Evolutionary conservation across 768 basidiomycete species (phyloP).

Genomic region (Trametes punicea): DNA sequence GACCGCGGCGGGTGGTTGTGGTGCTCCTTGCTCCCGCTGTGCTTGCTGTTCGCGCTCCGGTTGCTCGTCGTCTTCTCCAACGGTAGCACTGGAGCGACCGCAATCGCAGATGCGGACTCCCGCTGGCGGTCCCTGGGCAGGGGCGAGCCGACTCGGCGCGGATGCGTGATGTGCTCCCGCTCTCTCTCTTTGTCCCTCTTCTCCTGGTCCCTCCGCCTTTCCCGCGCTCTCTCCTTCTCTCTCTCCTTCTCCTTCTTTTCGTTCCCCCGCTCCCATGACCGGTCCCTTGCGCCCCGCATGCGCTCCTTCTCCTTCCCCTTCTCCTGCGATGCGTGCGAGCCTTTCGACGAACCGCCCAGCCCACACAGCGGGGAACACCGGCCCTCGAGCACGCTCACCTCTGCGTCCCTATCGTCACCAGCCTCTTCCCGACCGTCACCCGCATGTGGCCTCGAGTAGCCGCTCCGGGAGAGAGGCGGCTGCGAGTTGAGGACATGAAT

Average conservation of each 20-base stretch:
- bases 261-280: conserved; percentile 19
- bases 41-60: conserved; percentile 21
- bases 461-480: conserved; percentile 14
- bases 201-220: conserved; percentile 15
- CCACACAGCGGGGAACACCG: conserved; percentile 35
- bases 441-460: conserved; percentile 1
- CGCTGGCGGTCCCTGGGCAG: conserved; percentile 23
- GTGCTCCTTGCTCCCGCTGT: conserved; percentile 22
- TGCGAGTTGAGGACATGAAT: conserved; percentile 22
- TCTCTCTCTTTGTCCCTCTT: conserved; percentile 18
- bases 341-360: conserved; percentile 22
- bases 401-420: conserved; percentile 18
- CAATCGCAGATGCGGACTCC: conserved; percentile 19
- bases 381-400: conserved; percentile 25
- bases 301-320: conserved; percentile 28
- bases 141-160: conserved; percentile 26
- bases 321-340: conserved; percentile 16
- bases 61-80: conserved; percentile 29
- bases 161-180: conserved; percentile 27
- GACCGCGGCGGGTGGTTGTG: conserved; percentile 16
- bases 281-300: conserved; percentile 13
- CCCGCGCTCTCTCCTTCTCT: conserved; percentile 9
- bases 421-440: not conserved
- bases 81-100: conserved; percentile 16
- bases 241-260: conserved; percentile 25